Conservation (phyloP, 129 eudicot species). For the Lactuca saligna region DNA sequence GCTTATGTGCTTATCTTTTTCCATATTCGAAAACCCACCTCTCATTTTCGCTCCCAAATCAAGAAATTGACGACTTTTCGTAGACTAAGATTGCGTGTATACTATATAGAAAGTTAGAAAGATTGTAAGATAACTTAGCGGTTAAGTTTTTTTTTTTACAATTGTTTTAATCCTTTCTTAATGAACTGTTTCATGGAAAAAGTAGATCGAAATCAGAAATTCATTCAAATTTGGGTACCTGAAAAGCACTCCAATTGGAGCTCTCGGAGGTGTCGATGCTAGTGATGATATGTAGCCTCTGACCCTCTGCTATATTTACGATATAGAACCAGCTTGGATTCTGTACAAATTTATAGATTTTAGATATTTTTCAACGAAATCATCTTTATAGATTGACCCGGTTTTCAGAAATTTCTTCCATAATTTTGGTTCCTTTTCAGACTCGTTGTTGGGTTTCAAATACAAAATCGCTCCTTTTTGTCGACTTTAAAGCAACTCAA, state of each 20-base stretch:
- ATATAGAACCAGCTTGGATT: slow-evolving; percentile 76
- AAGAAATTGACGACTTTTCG: background rate
- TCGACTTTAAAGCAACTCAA: slow-evolving; percentile 46
- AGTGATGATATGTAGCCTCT: slow-evolving; percentile 64
- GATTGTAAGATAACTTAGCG: slow-evolving; percentile 32
- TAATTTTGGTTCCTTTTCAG: slow-evolving; percentile 38
- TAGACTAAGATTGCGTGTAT: background rate
- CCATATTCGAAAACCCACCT: slow-evolving; percentile 11
- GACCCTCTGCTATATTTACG: slow-evolving; percentile 58
- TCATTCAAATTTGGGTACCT: slow-evolving; percentile 30
- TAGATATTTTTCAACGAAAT: slow-evolving; percentile 50
- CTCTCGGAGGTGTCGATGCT: slow-evolving; percentile 69
- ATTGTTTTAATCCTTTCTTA: too few relatives aligned
- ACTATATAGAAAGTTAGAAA: background rate
- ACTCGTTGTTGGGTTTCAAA: slow-evolving; percentile 35
- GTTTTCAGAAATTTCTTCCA: slow-evolving; percentile 40
- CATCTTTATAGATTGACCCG: slow-evolving; percentile 65
- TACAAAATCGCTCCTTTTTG: slow-evolving; percentile 57
- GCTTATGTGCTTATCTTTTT: background rate
- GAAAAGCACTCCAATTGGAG: slow-evolving; percentile 48
- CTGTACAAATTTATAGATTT: slow-evolving; percentile 70
- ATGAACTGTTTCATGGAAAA: background rate
- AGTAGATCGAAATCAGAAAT: background rate
- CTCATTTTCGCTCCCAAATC: slow-evolving; percentile 6
- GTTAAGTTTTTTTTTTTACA: slow-evolving; percentile 12